Base-by-base conservation (phyloP, 116 monocot genomes). In the Iris pallida region DNA sequence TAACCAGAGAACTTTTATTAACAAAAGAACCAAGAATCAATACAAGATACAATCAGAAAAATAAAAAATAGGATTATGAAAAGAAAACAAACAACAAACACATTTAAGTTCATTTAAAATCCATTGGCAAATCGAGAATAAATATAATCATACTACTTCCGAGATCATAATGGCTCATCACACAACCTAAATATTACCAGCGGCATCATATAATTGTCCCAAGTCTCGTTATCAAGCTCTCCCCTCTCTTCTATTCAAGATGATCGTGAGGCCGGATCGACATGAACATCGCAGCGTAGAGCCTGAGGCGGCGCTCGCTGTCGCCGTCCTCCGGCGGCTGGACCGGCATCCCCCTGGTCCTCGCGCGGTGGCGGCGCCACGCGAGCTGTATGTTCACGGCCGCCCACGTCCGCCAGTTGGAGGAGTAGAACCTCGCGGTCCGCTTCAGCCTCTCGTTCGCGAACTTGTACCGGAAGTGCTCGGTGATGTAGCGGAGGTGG, bases 261-360 rank as follows among this genome's bases (percentile, higher is more conserved):
- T 93, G 93, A 68, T 89, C 89, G 42, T 93, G 93, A 20, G 93
- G 93, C 14, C 84, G 58, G 64, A 93, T 45, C 1, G 89, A 82
- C 93, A 93, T 84, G 78, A 93, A 93, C 79, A 89, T 61, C 7
- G 89, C 89, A 5, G 86, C 93, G 57, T 82, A 93, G n/a, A 69
- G 66, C 13, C 89, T 68, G 19, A 93, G 82, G 0, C 78, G 73
- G 15, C 82, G 79, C 1, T 86, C 89, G 20, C 18, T 55, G 45
- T 81, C 86, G 12, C 55, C 61, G 11, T 4, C 11, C 9, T 17
- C 44, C 46, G 20, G 53, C 14, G 54, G 6, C 6, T n/a, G 66
- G 16, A 71, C 49, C 2, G 42, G 57, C 16, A 44, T 66, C 3
- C 75, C 76, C 16, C 56, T 53, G 1, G 66, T 78, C 53, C 71